Base-by-base conservation (phyloP, 139 green algal species). In the Chlorella sp. region DNA sequence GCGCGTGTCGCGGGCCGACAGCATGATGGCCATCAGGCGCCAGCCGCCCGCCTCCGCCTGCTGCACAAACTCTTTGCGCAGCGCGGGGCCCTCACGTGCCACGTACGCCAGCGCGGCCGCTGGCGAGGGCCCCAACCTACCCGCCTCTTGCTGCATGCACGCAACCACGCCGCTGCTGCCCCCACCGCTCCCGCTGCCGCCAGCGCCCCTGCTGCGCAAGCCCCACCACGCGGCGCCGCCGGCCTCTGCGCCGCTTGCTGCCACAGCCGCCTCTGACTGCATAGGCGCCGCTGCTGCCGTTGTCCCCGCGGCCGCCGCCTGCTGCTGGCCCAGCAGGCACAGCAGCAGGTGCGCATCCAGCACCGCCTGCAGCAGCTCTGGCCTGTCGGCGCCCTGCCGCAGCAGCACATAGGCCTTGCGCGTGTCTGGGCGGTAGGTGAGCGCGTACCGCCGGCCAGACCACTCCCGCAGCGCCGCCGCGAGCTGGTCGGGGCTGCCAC, bases 381-480 rank as follows among this genome's bases (percentile, higher is more conserved):
- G 56, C 8, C 42, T 53, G 23, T 50, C 67, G 15, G 82, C 91
- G 12, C 87, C 90, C 48, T 95, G 71, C 41, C 82, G 81, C 21
- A 97, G 82, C 79, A 97, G 51, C 29, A 95, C 84, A 61, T 90
- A 94, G n/a, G 77, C 83, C 81, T 92, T 84, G n/a, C 71, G 40
- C 23, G 64, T 81, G 50, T 89, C 83, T 0, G 61, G 46, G 2
- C 87, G 78, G 73, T 94, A 96, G 3, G 81, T 91, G 27, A 96
- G 43, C 27, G 86, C 71, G 33, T 79, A 78, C 19, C 70, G 43
- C 29, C 59, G 74, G n/a, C 51, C 53, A n/a, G n/a, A n/a, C n/a
- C 79, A 81, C 3, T 8, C 11, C 0, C 35, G 5, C 50, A 71
- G 51, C 9, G 86, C 85, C 5, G 69, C 65, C 12, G 68, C 14